Conservation (phyloP, 2,329 filamentous ascomycete genomes). For the Neonectria ditissima region DNA sequence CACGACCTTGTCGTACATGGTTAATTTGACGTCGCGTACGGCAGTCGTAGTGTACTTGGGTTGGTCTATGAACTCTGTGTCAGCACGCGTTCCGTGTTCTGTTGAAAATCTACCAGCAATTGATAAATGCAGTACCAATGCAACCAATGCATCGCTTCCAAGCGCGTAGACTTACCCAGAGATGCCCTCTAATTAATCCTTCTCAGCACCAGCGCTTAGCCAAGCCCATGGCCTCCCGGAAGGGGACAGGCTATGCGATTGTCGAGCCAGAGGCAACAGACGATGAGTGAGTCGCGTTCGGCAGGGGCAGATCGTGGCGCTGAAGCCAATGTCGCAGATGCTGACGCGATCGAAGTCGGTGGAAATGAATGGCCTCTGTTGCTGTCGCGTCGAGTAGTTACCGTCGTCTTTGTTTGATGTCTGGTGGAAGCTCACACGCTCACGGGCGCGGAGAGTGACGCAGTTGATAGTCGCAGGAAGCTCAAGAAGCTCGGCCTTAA, state of each 20-base stretch:
- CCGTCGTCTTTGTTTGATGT: conserved; percentile 24
- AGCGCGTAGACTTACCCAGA: conserved; percentile 41
- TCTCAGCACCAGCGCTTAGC: conserved; percentile 43
- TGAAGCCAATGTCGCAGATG: neutral
- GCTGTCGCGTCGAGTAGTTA: conserved; percentile 6
- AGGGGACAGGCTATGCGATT: conserved; percentile 31
- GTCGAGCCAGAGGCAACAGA: conserved; percentile 8
- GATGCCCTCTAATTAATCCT: conserved; percentile 48
- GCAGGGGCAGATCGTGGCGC: conserved; percentile 2
- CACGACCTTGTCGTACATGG: conserved; percentile 58
- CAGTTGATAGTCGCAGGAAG: conserved; percentile 36
- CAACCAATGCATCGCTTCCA: no score
- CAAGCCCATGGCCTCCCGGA: conserved; percentile 52
- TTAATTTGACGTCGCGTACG: conserved; percentile 16
- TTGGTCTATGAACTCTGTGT: conserved; percentile 18
- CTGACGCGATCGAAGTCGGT: conserved; percentile 3
- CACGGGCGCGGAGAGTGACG: conserved; percentile 38
- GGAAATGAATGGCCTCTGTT: neutral
- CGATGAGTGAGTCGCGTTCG: neutral
- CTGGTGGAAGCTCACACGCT: conserved; percentile 20
- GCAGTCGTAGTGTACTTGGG: conserved; percentile 17
- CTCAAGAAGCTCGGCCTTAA: conserved; percentile 36
- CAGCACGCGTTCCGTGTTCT: conserved; percentile 24
- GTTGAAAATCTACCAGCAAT: neutral
- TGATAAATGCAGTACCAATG: no score